Evolutionary conservation across 441 rosid species (phyloP).

Genomic region (Pelargonium myrrhifolium): DNA sequence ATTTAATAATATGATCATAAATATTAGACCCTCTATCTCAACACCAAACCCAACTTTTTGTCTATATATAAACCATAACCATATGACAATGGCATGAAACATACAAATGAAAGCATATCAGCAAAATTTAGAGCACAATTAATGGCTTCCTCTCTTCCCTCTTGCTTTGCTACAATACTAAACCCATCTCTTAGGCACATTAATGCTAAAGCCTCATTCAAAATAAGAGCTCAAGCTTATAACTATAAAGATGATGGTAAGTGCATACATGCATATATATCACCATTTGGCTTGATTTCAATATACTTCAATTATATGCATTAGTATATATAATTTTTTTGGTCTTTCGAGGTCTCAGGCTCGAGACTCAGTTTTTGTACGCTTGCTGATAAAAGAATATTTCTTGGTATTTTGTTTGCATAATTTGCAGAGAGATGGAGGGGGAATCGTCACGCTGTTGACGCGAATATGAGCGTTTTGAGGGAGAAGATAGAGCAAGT

Average conservation of each 20-base stretch:
- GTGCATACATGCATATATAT: not conserved
- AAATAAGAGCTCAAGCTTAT: not conserved
- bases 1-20: too few relatives aligned
- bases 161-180: not conserved
- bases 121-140: not conserved
- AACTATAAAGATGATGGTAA: not conserved
- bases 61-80: not conserved
- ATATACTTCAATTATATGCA: too few relatives aligned
- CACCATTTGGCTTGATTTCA: not conserved
- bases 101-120: too few relatives aligned
- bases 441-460: conserved; percentile 18
- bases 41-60: too few relatives aligned
- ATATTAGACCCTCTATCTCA: too few relatives aligned
- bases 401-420: not conserved
- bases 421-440: conserved; percentile 22
- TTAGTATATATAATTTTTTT: too few relatives aligned
- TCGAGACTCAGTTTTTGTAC: too few relatives aligned
- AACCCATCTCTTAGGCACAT: not conserved
- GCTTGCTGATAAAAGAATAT: too few relatives aligned
- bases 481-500: conserved; percentile 34
- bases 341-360: too few relatives aligned
- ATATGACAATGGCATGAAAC: too few relatives aligned
- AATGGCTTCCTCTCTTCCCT: not conserved
- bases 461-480: conserved; percentile 30
- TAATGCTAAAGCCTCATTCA: not conserved